Evolutionary conservation across 2,329 filamentous ascomycete genomes (phyloP).

Genomic region (Epichloe scottii): DNA sequence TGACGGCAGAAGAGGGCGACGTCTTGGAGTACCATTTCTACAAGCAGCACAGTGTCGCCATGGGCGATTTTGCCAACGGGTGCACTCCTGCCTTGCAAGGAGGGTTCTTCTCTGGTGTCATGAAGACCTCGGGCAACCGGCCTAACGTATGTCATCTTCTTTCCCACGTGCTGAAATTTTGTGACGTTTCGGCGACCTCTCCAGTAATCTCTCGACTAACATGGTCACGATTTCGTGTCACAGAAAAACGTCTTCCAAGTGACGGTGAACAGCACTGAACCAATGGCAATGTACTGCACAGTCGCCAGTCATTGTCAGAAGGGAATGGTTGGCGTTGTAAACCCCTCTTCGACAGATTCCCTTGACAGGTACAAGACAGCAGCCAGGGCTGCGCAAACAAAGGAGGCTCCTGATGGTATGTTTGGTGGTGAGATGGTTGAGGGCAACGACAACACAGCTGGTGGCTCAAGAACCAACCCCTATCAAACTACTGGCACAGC

Average conservation of each 20-base stretch:
- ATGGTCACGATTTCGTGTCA: neutral
- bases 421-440: slow-evolving; percentile 9
- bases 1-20: slow-evolving; percentile 29
- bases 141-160: slow-evolving; percentile 1
- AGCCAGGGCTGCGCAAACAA: slow-evolving; percentile 5
- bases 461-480: neutral
- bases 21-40: slow-evolving; percentile 38
- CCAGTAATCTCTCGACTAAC: slow-evolving; percentile 2
- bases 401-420: slow-evolving; percentile 3
- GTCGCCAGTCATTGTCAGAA: slow-evolving; percentile 16
- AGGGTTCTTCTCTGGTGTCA: slow-evolving; percentile 8
- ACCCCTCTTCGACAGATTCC: slow-evolving; percentile 12
- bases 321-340: slow-evolving; percentile 21
- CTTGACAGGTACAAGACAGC: slow-evolving; percentile 9
- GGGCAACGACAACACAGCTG: neutral
- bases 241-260: slow-evolving; percentile 13
- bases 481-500: neutral
- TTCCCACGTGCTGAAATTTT: neutral
- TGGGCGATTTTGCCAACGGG: slow-evolving; percentile 34
- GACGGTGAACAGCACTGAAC: slow-evolving; percentile 16
- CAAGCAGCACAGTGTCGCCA: slow-evolving; percentile 32
- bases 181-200: neutral
- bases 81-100: slow-evolving; percentile 25
- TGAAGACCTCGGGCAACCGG: neutral
- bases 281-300: slow-evolving; percentile 20